phyloP scores from a whole-genome alignment of 257 asterid species.

The Orobanche coerulescens region DNA sequence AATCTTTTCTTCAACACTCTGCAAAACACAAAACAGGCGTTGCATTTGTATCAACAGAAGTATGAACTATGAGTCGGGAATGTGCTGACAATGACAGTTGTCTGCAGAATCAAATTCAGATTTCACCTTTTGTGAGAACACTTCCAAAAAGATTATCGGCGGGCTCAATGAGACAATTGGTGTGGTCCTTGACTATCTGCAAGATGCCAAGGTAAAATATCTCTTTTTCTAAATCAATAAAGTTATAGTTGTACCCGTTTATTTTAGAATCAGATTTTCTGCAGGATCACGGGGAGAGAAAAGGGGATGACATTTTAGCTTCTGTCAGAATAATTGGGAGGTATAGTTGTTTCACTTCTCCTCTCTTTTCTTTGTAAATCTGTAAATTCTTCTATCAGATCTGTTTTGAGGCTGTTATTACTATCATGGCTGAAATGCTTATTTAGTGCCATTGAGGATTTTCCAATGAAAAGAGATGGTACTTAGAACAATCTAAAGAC shows the following conservation, averaged over 20 bases:
- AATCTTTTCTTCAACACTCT: no score
- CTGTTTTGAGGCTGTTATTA: no score
- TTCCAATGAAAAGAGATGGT: background rate
- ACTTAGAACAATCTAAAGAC: background rate
- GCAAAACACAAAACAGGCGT: no score
- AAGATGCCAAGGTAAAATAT: slow-evolving; percentile 64
- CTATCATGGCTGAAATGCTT: background rate
- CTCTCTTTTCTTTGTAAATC: slow-evolving; percentile 4
- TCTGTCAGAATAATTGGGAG: slow-evolving; percentile 82
- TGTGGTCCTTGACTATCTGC: slow-evolving; percentile 66
- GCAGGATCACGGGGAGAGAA: slow-evolving; percentile 72
- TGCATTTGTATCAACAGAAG: no score
- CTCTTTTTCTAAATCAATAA: slow-evolving; percentile 15
- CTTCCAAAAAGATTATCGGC: slow-evolving; percentile 49
- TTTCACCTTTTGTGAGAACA: slow-evolving; percentile 43
- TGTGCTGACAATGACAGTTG: slow-evolving; percentile 17
- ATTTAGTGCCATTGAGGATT: background rate
- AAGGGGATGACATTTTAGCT: slow-evolving; percentile 90
- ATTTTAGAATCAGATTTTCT: slow-evolving; percentile 22
- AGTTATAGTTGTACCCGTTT: slow-evolving; percentile 1
- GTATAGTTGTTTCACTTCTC: slow-evolving; percentile 27
- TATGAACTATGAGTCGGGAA: background rate
- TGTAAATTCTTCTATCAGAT: background rate
- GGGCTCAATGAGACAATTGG: slow-evolving; percentile 74
- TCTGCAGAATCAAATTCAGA: slow-evolving; percentile 39